Evolutionary conservation across 2,329 filamentous ascomycete species (phyloP).

Genomic region (Cercospora sp.): DNA sequence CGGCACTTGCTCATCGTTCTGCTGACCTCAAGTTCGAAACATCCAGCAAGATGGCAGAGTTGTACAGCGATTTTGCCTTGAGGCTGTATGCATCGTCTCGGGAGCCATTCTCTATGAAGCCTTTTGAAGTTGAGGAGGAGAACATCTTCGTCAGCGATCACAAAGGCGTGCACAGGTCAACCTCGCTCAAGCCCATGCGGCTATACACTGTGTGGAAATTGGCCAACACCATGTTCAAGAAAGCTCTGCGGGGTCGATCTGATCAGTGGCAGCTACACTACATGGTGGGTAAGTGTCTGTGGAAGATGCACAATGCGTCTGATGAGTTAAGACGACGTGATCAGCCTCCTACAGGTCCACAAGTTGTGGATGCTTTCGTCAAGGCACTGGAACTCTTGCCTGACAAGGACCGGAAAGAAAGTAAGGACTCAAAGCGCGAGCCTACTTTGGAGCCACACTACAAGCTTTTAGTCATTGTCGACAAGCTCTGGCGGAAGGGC

Average conservation of each 20-base stretch:
- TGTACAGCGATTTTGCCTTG: slow-evolving; percentile 69
- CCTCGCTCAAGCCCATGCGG: slow-evolving; percentile 60
- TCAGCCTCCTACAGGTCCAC: slow-evolving; percentile 39
- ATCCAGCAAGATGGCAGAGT: slow-evolving; percentile 60
- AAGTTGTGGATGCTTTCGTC: slow-evolving; percentile 59
- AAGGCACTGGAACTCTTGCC: slow-evolving; percentile 64
- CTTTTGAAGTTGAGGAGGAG: slow-evolving; percentile 63
- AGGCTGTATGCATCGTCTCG: slow-evolving; percentile 69
- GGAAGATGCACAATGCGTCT: slow-evolving; percentile 64
- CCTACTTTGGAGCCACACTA: slow-evolving; percentile 90
- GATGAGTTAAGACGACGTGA: slow-evolving; percentile 25
- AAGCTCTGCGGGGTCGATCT: slow-evolving; percentile 59
- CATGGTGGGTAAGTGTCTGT: slow-evolving; percentile 69
- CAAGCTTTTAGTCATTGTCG: slow-evolving; percentile 78
- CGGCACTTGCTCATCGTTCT: slow-evolving; percentile 60
- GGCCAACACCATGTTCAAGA: slow-evolving; percentile 61
- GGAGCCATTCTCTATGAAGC: slow-evolving; percentile 67
- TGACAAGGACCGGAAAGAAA: slow-evolving; percentile 45
- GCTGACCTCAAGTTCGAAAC: slow-evolving; percentile 58
- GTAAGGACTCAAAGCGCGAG: slow-evolving; percentile 65
- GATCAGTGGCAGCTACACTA: slow-evolving; percentile 68
- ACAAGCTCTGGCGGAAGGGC: slow-evolving; percentile 70
- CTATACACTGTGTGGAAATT: slow-evolving; percentile 65
- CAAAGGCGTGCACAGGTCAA: slow-evolving; percentile 57
- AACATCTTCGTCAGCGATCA: slow-evolving; percentile 54